A percentile compares a stretch with the other conserved stretches of the same genome.
phyloP scores from a whole-genome alignment of 2,329 filamentous ascomycete species.

The Fusarium subglutinans region DNA sequence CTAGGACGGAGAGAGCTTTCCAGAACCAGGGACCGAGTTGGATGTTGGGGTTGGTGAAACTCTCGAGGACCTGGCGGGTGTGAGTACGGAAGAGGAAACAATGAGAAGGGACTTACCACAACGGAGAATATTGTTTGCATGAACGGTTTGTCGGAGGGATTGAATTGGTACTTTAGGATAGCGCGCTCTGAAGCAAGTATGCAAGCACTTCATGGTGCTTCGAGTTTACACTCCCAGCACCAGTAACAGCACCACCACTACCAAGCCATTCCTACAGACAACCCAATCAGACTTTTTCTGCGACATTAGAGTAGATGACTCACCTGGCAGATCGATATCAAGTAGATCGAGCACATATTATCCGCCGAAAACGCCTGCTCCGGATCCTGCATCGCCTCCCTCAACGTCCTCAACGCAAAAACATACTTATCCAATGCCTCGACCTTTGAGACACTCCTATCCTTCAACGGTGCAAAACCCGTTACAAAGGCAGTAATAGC shows the following conservation, averaged over 20 bases:
- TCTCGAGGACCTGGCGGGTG: neutral
- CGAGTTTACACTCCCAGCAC: neutral
- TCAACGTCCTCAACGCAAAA: neutral
- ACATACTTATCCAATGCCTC: neutral
- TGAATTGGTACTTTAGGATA: neutral
- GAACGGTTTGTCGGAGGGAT: neutral
- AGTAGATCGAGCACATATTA: conserved; percentile 11
- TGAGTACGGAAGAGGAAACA: neutral
- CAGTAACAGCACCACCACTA: accelerated
- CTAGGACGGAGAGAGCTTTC: neutral
- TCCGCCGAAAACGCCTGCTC: neutral
- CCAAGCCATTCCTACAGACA: conserved; percentile 3
- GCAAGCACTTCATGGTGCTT: conserved; percentile 4
- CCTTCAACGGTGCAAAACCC: neutral
- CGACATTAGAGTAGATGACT: accelerated
- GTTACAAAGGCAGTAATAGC: neutral
- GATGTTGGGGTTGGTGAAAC: neutral
- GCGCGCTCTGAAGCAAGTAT: neutral
- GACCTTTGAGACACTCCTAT: neutral
- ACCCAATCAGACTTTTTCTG: accelerated
- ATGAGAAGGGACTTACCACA: neutral
- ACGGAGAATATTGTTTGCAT: conserved; percentile 1
- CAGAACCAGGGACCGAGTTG: conserved; percentile 2
- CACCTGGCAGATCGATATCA: conserved; percentile 5
- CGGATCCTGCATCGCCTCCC: neutral